Evolutionary conservation across 1,284 basidiomycete genomes (phyloP), one percentile per base, ranked within the genome.

Genomic region (Apiotrichum brassicae): DNA sequence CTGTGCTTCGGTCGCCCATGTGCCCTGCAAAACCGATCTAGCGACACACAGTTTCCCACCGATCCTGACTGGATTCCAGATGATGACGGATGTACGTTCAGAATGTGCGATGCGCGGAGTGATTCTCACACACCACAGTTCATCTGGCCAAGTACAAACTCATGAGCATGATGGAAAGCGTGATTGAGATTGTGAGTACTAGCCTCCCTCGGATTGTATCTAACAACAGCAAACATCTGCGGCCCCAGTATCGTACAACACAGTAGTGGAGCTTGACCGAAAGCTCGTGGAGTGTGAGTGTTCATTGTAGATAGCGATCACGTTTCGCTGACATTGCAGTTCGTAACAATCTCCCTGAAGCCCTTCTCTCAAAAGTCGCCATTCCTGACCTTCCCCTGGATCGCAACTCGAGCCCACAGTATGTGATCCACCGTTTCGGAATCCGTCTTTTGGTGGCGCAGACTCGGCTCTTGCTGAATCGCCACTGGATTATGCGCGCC

Each of bases 1-100:
- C 54, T 71, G 40, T 72, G 68, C 46, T 72, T 72, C 41, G 70
- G 64, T n/a, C 61, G 70, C 4, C 69, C 70, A 4, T 65, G 63
- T 19, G 63, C 63, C 1, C 59, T 64, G 3, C 62, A 54, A 23
- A 64, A 68, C 46, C 57, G 61, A 19, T 55, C 60, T 20, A 54
- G 62, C 13, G 71, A 72, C 54, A 67, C 70, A 4, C 59, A 64
- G 46, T 59, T 66, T 36, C 71, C 71, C 1, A 56, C 61, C 18
- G 43, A 52, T 6, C 33, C 33, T 20, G 52, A 57, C 18, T 43
- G 56, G 20, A 45, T 64, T 5, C 50, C 54, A 16, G 68, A 71
- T 52, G 50, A 56, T 8, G 63, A 67, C 47, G 61, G 65, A 12
- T 72, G 65, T 64, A 46, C 65, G 64, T 36, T 19, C 3, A n/a